phyloP scores from a whole-genome alignment of 768 basidiomycete genomes.

The Kwoniella pini region DNA sequence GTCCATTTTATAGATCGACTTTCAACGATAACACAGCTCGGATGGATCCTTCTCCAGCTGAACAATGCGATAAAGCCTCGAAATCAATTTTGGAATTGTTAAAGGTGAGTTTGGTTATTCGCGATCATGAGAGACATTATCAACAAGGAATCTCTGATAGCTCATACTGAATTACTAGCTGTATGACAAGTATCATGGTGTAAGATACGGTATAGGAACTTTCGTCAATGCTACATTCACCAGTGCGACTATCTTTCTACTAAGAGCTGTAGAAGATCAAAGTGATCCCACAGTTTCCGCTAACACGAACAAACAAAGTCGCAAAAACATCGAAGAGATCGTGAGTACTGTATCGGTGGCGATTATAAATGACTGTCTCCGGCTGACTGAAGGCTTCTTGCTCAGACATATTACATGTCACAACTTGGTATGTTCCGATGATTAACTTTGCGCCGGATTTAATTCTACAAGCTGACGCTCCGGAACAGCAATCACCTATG shows the following conservation, averaged over 20 bases:
- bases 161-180: background rate
- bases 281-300: background rate
- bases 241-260: background rate
- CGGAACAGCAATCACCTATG: background rate
- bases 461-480: background rate
- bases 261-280: background rate
- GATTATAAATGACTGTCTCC: no score
- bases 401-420: constrained; percentile 3
- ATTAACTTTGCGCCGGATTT: background rate
- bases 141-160: no score
- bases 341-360: background rate
- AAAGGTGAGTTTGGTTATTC: background rate
- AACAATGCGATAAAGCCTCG: background rate
- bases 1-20: background rate
- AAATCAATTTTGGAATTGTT: background rate
- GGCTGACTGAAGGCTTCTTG: no score
- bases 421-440: constrained; percentile 1
- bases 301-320: background rate
- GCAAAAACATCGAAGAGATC: background rate
- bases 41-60: background rate
- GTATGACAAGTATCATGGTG: background rate
- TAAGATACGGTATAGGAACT: background rate
- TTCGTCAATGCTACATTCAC: constrained; percentile 1
- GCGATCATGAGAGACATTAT: background rate
- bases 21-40: background rate